These are phyloP conservation scores for Cyamopsis tetragonoloba DNA, from an alignment of 306 rosid genomes.

Conservation along the genomic window DNA sequence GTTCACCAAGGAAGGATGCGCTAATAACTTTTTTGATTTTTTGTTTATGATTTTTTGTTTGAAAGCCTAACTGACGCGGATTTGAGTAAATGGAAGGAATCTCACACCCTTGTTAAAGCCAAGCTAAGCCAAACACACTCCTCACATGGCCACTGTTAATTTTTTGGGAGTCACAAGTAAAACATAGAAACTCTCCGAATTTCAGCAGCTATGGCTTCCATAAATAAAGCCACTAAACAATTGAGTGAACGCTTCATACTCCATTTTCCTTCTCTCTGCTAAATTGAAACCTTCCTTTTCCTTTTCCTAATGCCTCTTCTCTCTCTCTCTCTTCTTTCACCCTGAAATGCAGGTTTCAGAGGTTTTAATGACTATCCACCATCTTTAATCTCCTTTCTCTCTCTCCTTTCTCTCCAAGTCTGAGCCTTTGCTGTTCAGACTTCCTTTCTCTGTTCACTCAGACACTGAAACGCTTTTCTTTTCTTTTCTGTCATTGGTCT, in stretches of 20 bases:
- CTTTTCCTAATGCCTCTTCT: conserved; percentile 20
- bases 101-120: background rate
- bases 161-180: background rate
- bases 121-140: background rate
- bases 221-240: conserved; percentile 40
- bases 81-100: background rate
- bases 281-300: background rate
- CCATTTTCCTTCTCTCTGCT: background rate
- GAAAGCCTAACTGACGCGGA: background rate
- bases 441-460: conserved; percentile 44
- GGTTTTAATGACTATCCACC: conserved; percentile 42
- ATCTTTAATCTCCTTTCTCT: conserved; percentile 3
- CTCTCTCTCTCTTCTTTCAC: conserved; percentile 17
- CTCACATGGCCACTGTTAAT: background rate
- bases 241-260: conserved; percentile 20
- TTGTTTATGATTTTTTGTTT: no score
- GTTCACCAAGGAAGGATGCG: no score
- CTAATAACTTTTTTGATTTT: background rate
- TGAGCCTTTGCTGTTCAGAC: conserved; percentile 30
- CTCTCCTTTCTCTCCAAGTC: conserved; percentile 27
- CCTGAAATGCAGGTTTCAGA: conserved; percentile 50
- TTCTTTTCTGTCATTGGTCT: conserved; percentile 24
- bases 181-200: background rate
- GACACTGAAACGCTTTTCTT: conserved; percentile 27
- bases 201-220: background rate